Percentiles rank a stretch among this genome's conserved stretches.
phyloP scores from a whole-genome alignment of 345 rosid species.

The Syzygium aqueum region DNA sequence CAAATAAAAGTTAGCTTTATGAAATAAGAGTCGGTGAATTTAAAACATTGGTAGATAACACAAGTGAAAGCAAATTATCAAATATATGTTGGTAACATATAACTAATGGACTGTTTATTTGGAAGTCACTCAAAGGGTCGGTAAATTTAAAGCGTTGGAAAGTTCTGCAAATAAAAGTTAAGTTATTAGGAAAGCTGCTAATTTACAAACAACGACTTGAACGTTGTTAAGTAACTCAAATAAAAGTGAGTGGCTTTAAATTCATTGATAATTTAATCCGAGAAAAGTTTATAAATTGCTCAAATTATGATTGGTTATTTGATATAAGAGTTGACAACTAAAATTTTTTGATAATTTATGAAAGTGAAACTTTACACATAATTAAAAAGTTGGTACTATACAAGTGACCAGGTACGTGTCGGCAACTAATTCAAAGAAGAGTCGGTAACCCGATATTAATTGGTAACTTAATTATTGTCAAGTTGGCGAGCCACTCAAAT shows the following conservation, averaged over 20 bases:
- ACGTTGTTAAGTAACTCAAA: neutral
- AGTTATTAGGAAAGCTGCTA: too few relatives aligned
- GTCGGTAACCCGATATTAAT: neutral
- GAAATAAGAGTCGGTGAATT: neutral
- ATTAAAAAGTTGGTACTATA: neutral
- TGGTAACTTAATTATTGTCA: neutral
- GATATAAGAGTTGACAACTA: neutral
- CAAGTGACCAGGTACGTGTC: neutral
- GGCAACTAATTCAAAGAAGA: neutral
- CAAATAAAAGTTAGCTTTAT: neutral
- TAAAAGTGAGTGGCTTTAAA: neutral
- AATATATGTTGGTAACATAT: too few relatives aligned
- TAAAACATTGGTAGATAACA: neutral
- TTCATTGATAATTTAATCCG: neutral
- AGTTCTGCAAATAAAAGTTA: neutral
- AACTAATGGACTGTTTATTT: too few relatives aligned
- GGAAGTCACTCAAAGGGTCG: too few relatives aligned
- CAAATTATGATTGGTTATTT: neutral
- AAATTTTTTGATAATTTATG: neutral
- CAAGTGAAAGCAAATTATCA: neutral
- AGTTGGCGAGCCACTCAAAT: neutral
- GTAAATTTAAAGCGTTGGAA: neutral
- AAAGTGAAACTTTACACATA: neutral
- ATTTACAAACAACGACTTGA: neutral
- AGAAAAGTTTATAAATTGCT: neutral